Evolutionary conservation across 371 early-diverging fungal species (phyloP).

Genomic region (Apophysomyces sp.): DNA sequence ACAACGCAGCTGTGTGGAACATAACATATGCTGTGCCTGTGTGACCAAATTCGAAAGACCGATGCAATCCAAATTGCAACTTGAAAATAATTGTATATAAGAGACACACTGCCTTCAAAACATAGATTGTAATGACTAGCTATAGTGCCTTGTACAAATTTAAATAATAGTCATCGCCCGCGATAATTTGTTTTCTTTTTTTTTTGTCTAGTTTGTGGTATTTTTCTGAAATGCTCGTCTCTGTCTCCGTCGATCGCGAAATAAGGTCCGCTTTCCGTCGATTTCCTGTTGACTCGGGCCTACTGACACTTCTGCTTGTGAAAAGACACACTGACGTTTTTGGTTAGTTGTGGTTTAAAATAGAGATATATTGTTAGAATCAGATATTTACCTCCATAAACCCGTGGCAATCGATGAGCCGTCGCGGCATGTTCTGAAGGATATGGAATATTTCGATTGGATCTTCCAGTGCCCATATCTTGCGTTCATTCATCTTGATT

Average conservation of each 20-base stretch:
- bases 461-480: conserved; percentile 60
- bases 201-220: background rate
- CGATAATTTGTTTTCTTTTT: background rate
- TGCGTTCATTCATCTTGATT: conserved; percentile 67
- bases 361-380: conserved; percentile 3
- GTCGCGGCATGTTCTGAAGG: conserved; percentile 64
- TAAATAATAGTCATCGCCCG: too few species aligned
- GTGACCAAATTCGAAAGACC: background rate
- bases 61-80: background rate
- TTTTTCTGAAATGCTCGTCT: conserved; percentile 9
- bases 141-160: too few species aligned
- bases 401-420: conserved; percentile 67
- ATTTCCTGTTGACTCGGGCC: conserved; percentile 51
- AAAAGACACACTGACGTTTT: conserved; percentile 24
- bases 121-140: too few species aligned
- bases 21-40: background rate
- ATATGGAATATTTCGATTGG: conserved; percentile 65
- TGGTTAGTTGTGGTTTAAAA: background rate
- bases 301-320: conserved; percentile 30
- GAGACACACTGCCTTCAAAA: too few species aligned
- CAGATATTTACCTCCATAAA: conserved; percentile 62
- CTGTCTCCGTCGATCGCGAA: conserved; percentile 31
- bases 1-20: background rate
- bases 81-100: too few species aligned
- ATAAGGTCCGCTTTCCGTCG: conserved; percentile 43